Base-by-base conservation (phyloP, 164 flowering plant species). In the Saururus chinensis region DNA sequence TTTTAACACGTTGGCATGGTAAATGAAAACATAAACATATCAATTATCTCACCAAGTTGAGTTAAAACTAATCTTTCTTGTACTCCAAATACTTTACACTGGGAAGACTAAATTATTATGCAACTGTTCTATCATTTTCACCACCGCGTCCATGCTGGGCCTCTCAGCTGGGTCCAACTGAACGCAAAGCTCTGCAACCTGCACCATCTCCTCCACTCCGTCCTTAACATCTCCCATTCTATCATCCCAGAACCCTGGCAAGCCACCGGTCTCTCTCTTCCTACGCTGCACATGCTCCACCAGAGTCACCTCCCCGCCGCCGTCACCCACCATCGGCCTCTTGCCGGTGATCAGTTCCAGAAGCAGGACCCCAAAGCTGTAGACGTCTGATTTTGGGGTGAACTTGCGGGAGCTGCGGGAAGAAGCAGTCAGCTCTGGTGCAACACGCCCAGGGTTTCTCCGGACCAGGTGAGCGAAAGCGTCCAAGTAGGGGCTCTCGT, bases 301-400 rank as follows among this genome's bases (percentile, higher is more conserved):
- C 26, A 65, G 54, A 30, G 14, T n/a, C 37, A 62, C 25, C 41
- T 60, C 59, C 20, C 60, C 59, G 51, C 60, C 56, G 51, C 41
- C 17, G 23, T 72, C 57, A 61, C 51, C 52, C 52, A 60, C 22
- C 17, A 64, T 26, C 1, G 69, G 61, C 30, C 61, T 68, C 57
- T 68, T 57, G 37, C 71, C 71, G 4, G 75, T 72, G 24, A 72
- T 60, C 17, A 64, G 65, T 51, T 72, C 75, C 4, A 72, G 54
- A 49, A 72, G 68, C 30, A 72, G 65, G 14, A 72, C 49, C 16
- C 75, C 75, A n/a, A 72, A 68, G 63, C 71, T 61, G 55, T 68
- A 72, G 11, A 65, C 72, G 52, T 64, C 71, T 0, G 68, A 60
- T 26, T 64, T 64, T 21, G 61, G 56, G 0, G 71, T 64, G 37